Evolutionary conservation across 2,329 filamentous ascomycete genomes (phyloP), one percentile per base, ranked within the genome.

Genomic region (Xylaria sp.): DNA sequence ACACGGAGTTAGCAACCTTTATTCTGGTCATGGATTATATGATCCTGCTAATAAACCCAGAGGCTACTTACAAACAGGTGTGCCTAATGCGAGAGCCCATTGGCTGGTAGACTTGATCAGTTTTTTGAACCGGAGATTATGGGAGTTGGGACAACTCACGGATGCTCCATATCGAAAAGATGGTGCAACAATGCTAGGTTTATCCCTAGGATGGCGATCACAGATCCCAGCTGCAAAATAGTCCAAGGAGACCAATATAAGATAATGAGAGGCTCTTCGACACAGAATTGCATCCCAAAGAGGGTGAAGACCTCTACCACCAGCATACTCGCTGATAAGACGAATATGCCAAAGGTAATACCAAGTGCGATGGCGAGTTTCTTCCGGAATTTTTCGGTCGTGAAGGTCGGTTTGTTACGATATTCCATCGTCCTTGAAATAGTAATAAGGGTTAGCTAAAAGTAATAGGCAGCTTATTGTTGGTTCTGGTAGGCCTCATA

Each of bases 181-280:
- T 80, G 78, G 64, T 87, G 83, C 37, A 79, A 78, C 25, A 86
- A 74, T 38, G 84, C 80, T 2, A 87, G 75, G 46, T 85, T 80
- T 63, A 87, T 83, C 28, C 85, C 85, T 12, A 72, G 71, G 69
- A 87, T 85, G 61, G 85, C 85, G 37, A 87, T 86, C 63, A 85
- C 75, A 1, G 83, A 83, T 5, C 85, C 85, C 2, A 87, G 75
- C 67, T 87, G 85, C 4, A 86, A 76, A 79, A 86, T 84, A 21
- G 83, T 85, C 83, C 84, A 87, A 1, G 84, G 86, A 0, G 84
- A 82, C 85, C 85, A 87, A 73, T 86, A 87, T 0, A 87, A 75
- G 1, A 81, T 80, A 75, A 87, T 86, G 58, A 87, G 78, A 67
- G 87, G 82, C 67, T 88, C 85, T 9, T 84, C 84, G 38, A 85